Conservation (phyloP, 441 rosid genomes). For the Pelargonium fulgidum region DNA sequence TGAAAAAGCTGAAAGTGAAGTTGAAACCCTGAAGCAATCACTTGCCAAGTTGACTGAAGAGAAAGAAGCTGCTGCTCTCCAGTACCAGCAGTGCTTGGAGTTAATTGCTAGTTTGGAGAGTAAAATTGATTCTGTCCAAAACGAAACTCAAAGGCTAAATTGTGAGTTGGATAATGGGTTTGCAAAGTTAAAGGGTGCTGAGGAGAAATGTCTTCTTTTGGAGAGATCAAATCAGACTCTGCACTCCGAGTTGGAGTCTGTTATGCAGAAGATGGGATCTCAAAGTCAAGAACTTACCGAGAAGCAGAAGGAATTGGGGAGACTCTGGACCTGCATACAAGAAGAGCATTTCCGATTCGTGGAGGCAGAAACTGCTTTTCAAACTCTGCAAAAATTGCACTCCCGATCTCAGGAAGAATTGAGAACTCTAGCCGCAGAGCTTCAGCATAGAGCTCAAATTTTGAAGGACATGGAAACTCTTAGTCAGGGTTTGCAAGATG, state of each 20-base stretch:
- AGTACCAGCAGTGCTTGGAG: conserved; percentile 66
- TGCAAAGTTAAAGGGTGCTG: conserved; percentile 62
- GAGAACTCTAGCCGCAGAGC: conserved; percentile 54
- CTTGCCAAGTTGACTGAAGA: conserved; percentile 55
- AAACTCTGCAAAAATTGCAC: conserved; percentile 82
- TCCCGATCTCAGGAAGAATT: conserved; percentile 93
- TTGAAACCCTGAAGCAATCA: conserved; percentile 55
- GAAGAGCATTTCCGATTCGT: conserved; percentile 73
- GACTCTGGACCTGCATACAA: conserved; percentile 75
- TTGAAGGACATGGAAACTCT: conserved; percentile 59
- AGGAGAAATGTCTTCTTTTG: conserved; percentile 67
- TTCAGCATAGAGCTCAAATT: conserved; percentile 52
- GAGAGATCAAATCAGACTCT: conserved; percentile 71
- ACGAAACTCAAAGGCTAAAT: conserved; percentile 62
- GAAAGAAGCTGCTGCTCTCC: conserved; percentile 59
- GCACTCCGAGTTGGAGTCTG: conserved; percentile 58
- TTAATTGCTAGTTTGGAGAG: conserved; percentile 56
- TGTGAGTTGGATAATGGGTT: conserved; percentile 57
- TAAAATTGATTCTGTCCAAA: conserved; percentile 50
- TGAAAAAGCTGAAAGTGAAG: conserved; percentile 57
- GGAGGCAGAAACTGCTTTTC: conserved; percentile 97
- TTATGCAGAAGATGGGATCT: conserved; percentile 46
- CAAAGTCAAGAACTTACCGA: conserved; percentile 73
- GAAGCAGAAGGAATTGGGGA: conserved; percentile 82
- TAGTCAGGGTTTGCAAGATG: conserved; percentile 50